Conservation (phyloP, 768 basidiomycete genomes). For the Pleurotus eryngii region DNA sequence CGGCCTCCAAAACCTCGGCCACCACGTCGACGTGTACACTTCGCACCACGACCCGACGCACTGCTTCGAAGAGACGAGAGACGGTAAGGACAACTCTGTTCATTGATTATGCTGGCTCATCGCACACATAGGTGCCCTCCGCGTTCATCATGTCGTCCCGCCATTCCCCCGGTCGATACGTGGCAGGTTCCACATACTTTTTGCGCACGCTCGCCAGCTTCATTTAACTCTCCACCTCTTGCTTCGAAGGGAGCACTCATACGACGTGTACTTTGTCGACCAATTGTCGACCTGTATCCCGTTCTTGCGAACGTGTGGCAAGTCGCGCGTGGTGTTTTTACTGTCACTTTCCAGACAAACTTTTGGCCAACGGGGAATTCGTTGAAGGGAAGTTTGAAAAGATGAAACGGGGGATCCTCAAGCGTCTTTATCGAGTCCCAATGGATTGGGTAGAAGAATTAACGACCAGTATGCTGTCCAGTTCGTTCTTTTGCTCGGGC, state of each 20-base stretch:
- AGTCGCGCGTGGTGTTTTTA: constrained; percentile 92
- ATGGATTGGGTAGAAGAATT: constrained; percentile 89
- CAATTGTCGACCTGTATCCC: constrained; percentile 95
- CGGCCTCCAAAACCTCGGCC: constrained; percentile 80
- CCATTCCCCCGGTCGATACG: constrained; percentile 77
- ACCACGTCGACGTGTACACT: constrained; percentile 86
- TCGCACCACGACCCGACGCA: constrained; percentile 85
- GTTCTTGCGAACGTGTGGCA: constrained; percentile 61
- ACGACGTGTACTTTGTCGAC: constrained; percentile 92
- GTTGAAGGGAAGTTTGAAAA: constrained; percentile 50
- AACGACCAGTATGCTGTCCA: constrained; percentile 68
- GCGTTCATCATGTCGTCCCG: constrained; percentile 66
- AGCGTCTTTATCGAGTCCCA: constrained; percentile 78
- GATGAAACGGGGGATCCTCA: constrained; percentile 48
- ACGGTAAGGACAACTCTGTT: constrained; percentile 55
- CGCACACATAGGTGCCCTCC: constrained; percentile 66
- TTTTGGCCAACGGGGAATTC: constrained; percentile 71
- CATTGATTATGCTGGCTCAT: background rate
- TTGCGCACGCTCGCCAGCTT: constrained; percentile 86
- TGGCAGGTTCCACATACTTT: constrained; percentile 85
- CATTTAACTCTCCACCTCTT: constrained; percentile 75
- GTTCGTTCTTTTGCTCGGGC: background rate
- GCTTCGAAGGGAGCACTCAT: constrained; percentile 38
- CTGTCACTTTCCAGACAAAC: constrained; percentile 96
- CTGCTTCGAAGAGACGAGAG: constrained; percentile 91